Evolutionary conservation across 768 basidiomycete genomes (phyloP), one percentile per base, ranked within the genome.

Genomic region (Amanita rubescens): DNA sequence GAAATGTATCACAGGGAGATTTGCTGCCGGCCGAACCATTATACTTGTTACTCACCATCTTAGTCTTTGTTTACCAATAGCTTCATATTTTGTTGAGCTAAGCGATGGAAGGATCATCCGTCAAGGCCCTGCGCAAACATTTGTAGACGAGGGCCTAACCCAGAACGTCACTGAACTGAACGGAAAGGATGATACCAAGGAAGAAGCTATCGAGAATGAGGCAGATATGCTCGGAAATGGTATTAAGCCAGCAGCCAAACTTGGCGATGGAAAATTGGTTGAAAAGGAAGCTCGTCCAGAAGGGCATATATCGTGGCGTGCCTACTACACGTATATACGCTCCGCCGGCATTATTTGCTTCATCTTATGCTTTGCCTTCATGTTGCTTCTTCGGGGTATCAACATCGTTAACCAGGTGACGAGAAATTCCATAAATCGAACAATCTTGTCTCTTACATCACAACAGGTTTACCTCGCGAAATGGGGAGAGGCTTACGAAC

Each of bases 11-110:
- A 70, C 71, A 8, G 84, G 90, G 7, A 66, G 74, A 1, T 72
- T 93, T 14, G 78, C 84, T 55, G 67, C 69, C 14, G 77, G 73
- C 48, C 74, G 90, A 14, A 93, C 90, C 0, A 77, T 92, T 57
- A 76, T 93, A 54, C 75, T 94, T 15, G 88, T 93, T 49, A 92
- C 90, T 0, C 91, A 94, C 63, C 87, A 91, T 61, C 79, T 89
- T 53, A 76, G 73, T 32, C 74, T 92, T 5, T 88, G 87, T 60
- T 72, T 88, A 0, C 84, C 87, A 0, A 69, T 76, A 15, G 82
- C 89, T 0, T 69, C 79, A 1, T 86, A 87, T 66, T 72, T 90
- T 8, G 73, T 92, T 17, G 82, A 85, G 60, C 66, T 87, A 9
- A 69, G 70, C 1, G 63, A 71, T 14, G 85, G 85, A 0, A 57